phyloP scores from a whole-genome alignment of 371 early-diverging fungal genomes.

The Apophysomyces trapeziformis region DNA sequence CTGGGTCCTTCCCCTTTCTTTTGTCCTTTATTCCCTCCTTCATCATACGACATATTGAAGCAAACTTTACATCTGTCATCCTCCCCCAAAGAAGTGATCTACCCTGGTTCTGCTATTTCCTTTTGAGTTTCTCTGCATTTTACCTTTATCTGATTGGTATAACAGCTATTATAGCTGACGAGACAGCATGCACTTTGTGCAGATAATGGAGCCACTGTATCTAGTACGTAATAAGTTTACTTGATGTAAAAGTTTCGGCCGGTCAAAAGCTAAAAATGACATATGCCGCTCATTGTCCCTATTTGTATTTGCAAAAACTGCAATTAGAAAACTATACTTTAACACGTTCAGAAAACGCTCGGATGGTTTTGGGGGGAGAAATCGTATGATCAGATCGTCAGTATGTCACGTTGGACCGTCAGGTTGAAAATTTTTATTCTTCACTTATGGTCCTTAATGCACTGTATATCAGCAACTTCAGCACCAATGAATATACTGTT shows the following conservation, averaged over 20 bases:
- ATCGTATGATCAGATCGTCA: constrained; percentile 8
- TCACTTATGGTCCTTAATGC: constrained; percentile 2
- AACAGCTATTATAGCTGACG: background rate
- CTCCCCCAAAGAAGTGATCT: background rate
- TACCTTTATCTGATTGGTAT: constrained; percentile 3
- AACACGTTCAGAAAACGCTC: constrained; percentile 2
- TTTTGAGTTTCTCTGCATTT: background rate
- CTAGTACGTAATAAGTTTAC: background rate
- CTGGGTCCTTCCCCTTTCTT: constrained; percentile 7
- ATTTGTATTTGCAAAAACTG: background rate
- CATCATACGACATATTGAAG: constrained; percentile 2
- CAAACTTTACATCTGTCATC: background rate
- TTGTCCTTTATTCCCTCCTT: background rate
- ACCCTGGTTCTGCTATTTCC: background rate
- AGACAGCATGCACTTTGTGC: background rate
- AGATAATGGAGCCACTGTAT: background rate
- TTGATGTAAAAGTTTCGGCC: background rate
- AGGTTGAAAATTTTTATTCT: constrained; percentile 4
- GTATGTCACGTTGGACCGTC: constrained; percentile 3
- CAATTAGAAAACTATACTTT: background rate
- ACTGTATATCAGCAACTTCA: constrained; percentile 4
- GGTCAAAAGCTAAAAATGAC: background rate
- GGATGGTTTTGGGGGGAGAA: background rate
- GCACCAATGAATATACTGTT: constrained; percentile 4
- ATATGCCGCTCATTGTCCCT: background rate